These are phyloP conservation scores for Thymus quinquecostatus DNA, from an alignment of 257 asterid species.

Conservation along the genomic window DNA sequence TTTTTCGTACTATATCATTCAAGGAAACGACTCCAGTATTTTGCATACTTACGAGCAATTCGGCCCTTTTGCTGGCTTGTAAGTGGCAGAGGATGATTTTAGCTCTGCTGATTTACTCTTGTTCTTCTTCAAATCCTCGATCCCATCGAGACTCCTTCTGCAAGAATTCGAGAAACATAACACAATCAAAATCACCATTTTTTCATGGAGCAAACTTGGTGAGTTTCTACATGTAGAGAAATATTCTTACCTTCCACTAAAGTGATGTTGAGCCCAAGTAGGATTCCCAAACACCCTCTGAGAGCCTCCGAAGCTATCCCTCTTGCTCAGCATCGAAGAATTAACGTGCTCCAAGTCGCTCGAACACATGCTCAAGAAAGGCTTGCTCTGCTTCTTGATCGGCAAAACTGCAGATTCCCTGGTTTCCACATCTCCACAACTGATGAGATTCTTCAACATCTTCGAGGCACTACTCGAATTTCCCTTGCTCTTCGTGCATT, in stretches of 20 bases:
- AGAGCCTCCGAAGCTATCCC: slow-evolving; percentile 65
- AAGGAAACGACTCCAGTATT: background rate
- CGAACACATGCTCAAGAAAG: slow-evolving; percentile 41
- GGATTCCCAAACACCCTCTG: slow-evolving; percentile 64
- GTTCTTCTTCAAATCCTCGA: slow-evolving; percentile 50
- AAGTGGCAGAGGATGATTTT: slow-evolving; percentile 42
- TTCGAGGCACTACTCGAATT: slow-evolving; percentile 44
- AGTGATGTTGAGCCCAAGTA: slow-evolving; percentile 52
- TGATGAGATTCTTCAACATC: slow-evolving; percentile 63
- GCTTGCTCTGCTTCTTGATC: slow-evolving; percentile 36
- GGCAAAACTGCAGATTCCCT: slow-evolving; percentile 58
- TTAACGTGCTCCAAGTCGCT: slow-evolving; percentile 29
- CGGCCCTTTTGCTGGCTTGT: slow-evolving; percentile 61
- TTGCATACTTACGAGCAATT: slow-evolving; percentile 71
- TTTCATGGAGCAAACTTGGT: background rate
- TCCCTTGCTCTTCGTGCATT: slow-evolving; percentile 47
- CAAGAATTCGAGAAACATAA: background rate
- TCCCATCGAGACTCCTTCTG: slow-evolving; percentile 77
- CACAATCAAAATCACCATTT: background rate
- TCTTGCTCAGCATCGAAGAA: slow-evolving; percentile 42
- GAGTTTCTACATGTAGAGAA: background rate
- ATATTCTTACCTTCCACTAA: slow-evolving; percentile 51
- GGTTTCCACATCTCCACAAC: slow-evolving; percentile 69
- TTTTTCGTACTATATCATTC: background rate
- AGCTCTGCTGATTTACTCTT: slow-evolving; percentile 48